Percentiles rank a stretch among this genome's conserved stretches.
Conservation (phyloP, 495 filamentous ascomycete species). For the Glutinoglossum americanum region DNA sequence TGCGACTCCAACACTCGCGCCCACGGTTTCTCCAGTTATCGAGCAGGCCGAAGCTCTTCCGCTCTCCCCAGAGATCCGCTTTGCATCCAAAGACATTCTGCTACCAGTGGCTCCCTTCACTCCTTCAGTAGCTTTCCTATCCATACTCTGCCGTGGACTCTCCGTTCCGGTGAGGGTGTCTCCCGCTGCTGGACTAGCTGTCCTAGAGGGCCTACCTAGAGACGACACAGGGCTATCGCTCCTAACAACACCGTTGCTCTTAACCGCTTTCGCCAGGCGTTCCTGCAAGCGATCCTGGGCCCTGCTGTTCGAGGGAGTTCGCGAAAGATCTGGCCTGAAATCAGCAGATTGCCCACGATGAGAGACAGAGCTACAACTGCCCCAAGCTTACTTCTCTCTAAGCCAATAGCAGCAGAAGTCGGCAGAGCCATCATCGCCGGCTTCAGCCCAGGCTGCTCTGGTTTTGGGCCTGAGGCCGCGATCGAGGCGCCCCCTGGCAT, state of each 20-base stretch:
- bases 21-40: background rate
- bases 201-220: constrained; percentile 15
- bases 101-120: background rate
- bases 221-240: constrained; percentile 10
- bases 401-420: background rate
- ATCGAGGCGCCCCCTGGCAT: constrained; percentile 9
- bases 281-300: constrained; percentile 55
- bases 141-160: background rate
- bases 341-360: background rate
- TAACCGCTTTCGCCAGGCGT: constrained; percentile 47
- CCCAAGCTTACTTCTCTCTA: background rate
- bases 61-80: background rate
- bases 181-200: constrained; percentile 16
- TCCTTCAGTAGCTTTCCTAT: background rate
- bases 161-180: constrained; percentile 18
- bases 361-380: background rate
- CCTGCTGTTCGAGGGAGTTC: constrained; percentile 32
- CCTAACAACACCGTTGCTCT: constrained; percentile 16
- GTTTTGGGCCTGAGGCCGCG: constrained; percentile 3
- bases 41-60: background rate
- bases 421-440: background rate
- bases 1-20: background rate
- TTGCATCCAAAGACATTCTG: background rate
- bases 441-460: constrained; percentile 10
- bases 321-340: constrained; percentile 17